Evolutionary conservation across 2,329 filamentous ascomycete species (phyloP), one percentile per base, ranked within the genome.

Genomic region (Teratosphaeria viscida): DNA sequence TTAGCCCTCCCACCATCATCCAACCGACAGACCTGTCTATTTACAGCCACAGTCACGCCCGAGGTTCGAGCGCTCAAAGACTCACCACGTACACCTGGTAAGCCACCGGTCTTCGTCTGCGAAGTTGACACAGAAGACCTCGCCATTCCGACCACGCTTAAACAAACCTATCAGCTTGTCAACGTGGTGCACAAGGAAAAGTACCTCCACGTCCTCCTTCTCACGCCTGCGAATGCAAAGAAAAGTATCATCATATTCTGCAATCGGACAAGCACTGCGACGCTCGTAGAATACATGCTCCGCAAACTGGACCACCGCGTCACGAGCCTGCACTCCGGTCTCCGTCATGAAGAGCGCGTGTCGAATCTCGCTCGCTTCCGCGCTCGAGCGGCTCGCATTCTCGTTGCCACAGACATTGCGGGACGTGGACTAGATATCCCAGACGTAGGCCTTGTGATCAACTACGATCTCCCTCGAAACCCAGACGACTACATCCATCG

Each of bases 401-500:
- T 99, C 1, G 89, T 99, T 11, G 92, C 94, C 1, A 99, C 94
- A 0, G 94, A 99, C 72, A 92, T 99, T 14, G 94, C 94, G 0
- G 89, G 91, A 23, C 84, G 94, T 73, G 94, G 94, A 80, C 83
- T 99, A 3, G 94, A 99, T 76, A 96, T 99, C 62, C 92, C 92
- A 1, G 89, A 91, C 66, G 92, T 97, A 6, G 87, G 83, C 58
- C 76, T 97, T 16, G 94, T 99, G 2, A 78, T 99, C 70, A 97
- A 99, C 75, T 99, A 92, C 75, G 94, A 99, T 71, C 85, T 99
- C 0, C 94, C 94, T 0, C 85, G 92, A n/a, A 90, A 96, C 71
- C 90, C 92, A 2, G 92, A 96, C 72, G 92, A 96, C 75, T 99
- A 99, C 73, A 94, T 99, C 65, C 94, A 99, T 77, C 85, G 94